Evolutionary conservation across 352 stramenopile species (phyloP).

Genomic region (Phytophthora brassicae): DNA sequence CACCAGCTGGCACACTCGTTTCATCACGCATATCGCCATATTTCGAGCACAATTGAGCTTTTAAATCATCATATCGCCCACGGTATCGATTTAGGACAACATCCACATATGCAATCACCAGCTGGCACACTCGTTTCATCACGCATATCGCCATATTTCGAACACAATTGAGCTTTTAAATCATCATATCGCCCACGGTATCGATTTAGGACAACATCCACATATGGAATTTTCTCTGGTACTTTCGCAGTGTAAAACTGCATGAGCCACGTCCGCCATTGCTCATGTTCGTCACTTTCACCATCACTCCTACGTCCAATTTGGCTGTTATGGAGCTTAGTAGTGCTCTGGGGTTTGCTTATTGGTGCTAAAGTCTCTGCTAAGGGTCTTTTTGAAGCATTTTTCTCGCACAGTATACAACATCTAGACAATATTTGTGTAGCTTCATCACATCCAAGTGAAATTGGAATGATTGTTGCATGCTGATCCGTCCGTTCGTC

Average conservation of each 20-base stretch:
- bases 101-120: constrained; percentile 59
- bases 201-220: constrained; percentile 58
- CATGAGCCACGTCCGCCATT: constrained; percentile 46
- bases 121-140: not conserved
- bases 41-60: constrained; percentile 49
- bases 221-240: constrained; percentile 48
- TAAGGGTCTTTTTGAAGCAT: not conserved
- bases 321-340: constrained; percentile 2
- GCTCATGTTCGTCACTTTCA: constrained; percentile 33
- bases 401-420: constrained; percentile 27
- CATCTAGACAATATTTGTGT: not conserved
- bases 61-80: constrained; percentile 56
- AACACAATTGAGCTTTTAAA: constrained; percentile 47
- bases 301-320: constrained; percentile 12
- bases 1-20: not conserved
- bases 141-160: constrained; percentile 47
- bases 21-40: constrained; percentile 34
- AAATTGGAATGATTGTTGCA: constrained; percentile 33
- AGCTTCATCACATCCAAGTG: constrained; percentile 1
- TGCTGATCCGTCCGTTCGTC: constrained; percentile 35
- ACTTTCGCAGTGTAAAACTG: constrained; percentile 54
- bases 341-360: not conserved
- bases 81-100: constrained; percentile 60
- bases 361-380: not conserved
- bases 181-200: constrained; percentile 60